Base-by-base conservation (phyloP, 148 eudicot species). In the Selenicereus undatus region DNA sequence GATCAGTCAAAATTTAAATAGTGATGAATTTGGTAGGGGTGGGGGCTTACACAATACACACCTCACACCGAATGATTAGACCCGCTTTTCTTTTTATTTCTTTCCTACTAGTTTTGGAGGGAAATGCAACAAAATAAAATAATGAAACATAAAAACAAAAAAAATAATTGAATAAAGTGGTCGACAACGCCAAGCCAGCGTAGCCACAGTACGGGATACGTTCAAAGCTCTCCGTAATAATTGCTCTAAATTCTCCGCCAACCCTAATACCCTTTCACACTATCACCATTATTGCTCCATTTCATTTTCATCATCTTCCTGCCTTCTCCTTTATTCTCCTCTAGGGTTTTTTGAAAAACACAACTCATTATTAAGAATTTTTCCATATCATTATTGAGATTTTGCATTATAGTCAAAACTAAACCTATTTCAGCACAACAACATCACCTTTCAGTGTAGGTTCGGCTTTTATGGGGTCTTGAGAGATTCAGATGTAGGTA, bases 51-150 rank as follows among this genome's bases (percentile, higher is more conserved):
- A 68, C 81, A 32, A 32, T 2, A 32, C 2, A 32, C 32, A 78
- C 81, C 81, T 78, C 81, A 78, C 39, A 48, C 45, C 48, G 12
- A 68, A 78, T 78, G 35, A 78, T 78, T 78, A 65, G 22, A 7
- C 17, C 54, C 2, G 35, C 56, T 48, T 68, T 66, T 78, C 20
- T 11, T 69, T 69, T 50, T 8, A 24, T 78, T 68, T 50, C 4
- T 69, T 26, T 12, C 4, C 11, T n/a, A 3, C 29, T 26, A 24
- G 12, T 78, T 78, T 78, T 78, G 81, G 81, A 78, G 81, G 81
- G 81, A 78, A 78, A 78, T 27, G 43, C 21, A 18, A 42, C 52
- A 48, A 65, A 70, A 11, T 11, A 70, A 30, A 13, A 30, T 20
- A 2, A 4, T 18, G 8, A 18, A 56, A 5, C 18, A 0, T 17